phyloP scores from a whole-genome alignment of 352 stramenopile genomes.

The Phytophthora kernoviae region DNA sequence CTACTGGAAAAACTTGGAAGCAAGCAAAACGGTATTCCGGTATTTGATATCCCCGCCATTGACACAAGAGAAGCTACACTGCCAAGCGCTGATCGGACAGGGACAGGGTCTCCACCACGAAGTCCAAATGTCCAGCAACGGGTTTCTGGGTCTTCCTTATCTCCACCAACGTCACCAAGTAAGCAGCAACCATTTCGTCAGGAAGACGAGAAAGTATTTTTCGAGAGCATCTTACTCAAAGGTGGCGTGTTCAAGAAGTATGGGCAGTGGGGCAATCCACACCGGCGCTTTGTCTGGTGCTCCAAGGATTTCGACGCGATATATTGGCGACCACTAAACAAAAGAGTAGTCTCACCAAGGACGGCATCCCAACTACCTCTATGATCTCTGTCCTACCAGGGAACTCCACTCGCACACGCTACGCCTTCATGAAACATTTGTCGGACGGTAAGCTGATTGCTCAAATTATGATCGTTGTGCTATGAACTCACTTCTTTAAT shows the following conservation, averaged over 20 bases:
- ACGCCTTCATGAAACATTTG: constrained; percentile 81
- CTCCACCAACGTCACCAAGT: constrained; percentile 10
- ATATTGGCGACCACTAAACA: constrained; percentile 73
- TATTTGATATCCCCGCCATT: constrained; percentile 10
- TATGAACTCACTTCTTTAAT: constrained; percentile 10
- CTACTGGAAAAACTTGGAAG: constrained; percentile 4
- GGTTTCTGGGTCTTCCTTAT: constrained; percentile 7
- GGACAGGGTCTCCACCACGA: constrained; percentile 13
- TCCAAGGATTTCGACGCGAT: constrained; percentile 66
- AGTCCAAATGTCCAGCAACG: constrained; percentile 21
- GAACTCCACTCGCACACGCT: constrained; percentile 63
- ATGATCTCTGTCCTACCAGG: constrained; percentile 61
- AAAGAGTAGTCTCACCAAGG: constrained; percentile 68
- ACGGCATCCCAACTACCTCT: constrained; percentile 47
- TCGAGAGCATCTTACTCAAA: constrained; percentile 67
- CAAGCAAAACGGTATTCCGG: not conserved
- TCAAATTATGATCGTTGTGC: not conserved
- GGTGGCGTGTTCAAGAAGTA: constrained; percentile 81
- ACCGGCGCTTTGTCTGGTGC: constrained; percentile 76
- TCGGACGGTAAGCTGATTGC: constrained; percentile 51
- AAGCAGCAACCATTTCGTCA: constrained; percentile 12
- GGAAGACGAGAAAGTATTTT: constrained; percentile 54
- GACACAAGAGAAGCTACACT: constrained; percentile 24
- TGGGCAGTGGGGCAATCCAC: constrained; percentile 75
- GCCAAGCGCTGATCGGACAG: constrained; percentile 7